Evolutionary conservation across 2,329 filamentous ascomycete species (phyloP), one percentile per base, ranked within the genome.

Genomic region (Pestalotiopsis fici): DNA sequence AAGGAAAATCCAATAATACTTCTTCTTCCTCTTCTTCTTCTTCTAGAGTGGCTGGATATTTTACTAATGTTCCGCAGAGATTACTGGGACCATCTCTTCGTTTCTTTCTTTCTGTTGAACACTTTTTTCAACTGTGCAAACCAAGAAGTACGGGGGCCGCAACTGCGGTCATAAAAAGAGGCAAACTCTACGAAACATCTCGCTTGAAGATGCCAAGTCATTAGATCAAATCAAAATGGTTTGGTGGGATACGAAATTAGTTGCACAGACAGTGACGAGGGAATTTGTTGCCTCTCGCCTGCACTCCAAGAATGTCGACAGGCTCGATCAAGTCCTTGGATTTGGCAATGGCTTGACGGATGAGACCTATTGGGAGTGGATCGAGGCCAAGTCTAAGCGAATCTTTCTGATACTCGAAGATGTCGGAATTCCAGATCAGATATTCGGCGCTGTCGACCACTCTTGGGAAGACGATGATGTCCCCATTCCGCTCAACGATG

Each of bases 351-450:
- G 88, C 66, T 78, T 88, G 66, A 93, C 91, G 3, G 89, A 93
- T 76, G 87, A 90, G 69, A 93, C 91, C 1, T 94, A 94, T 76
- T 90, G 91, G 83, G 91, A 94, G 75, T 93, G 91, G 90, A 93
- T 94, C 67, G 81, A 91, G 59, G 82, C 87, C 66, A 90, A 90
- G 72, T 90, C 90, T 6, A 90, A 89, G 74, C 85, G 89, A 59
- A 83, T 94, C 50, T 94, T 94, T 74, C 82, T 95, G 59, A 89
- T 93, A 50, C 82, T 94, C 28, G 83, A 89, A 65, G 91, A 94
- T 73, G 81, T 93, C 27, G 90, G 89, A 37, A 84, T 91, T 12
- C 87, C 91, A 0, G 90, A 92, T 72, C 90, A 91, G 76, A 93
- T 94, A 68, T 94, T 94, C 74, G 87, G 87, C 55, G 83, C 93